phyloP scores from a whole-genome alignment of 331 rosid species.

The Telfairia occidentalis region DNA sequence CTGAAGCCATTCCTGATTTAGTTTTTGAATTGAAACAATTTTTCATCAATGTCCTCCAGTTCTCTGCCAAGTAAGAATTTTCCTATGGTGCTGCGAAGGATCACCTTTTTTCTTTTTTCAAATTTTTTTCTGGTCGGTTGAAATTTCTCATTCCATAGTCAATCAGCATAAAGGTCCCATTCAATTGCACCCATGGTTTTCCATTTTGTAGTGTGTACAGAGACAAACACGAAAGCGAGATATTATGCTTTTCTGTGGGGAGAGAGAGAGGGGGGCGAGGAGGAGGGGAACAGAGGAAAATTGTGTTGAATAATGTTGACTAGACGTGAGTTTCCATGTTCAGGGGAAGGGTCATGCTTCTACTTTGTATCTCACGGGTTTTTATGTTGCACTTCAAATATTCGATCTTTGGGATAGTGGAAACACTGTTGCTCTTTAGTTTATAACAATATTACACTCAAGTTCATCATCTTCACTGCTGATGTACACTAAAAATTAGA shows the following conservation, averaged over 20 bases:
- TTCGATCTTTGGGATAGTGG: neutral
- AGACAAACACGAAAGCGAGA: no score
- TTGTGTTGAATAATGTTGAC: no score
- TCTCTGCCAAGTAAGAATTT: constrained; percentile 54
- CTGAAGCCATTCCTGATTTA: constrained; percentile 53
- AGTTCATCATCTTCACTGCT: neutral
- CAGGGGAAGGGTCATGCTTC: no score
- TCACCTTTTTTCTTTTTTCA: neutral
- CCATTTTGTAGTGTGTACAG: no score
- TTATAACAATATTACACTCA: neutral
- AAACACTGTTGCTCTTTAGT: neutral
- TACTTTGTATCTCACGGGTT: neutral
- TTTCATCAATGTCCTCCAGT: constrained; percentile 45
- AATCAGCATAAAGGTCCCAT: neutral
- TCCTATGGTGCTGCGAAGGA: neutral
- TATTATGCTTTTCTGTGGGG: no score
- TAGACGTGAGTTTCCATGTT: no score
- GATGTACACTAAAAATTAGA: neutral
- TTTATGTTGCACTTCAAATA: no score
- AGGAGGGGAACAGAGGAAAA: no score
- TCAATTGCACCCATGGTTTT: neutral
- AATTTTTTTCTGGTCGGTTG: neutral
- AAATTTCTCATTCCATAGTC: neutral
- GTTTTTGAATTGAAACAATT: constrained; percentile 39
- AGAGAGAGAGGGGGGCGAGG: no score